These are phyloP conservation scores for Entamoeba invadens DNA, from an alignment of 208 protist species.

Conservation along the genomic window DNA sequence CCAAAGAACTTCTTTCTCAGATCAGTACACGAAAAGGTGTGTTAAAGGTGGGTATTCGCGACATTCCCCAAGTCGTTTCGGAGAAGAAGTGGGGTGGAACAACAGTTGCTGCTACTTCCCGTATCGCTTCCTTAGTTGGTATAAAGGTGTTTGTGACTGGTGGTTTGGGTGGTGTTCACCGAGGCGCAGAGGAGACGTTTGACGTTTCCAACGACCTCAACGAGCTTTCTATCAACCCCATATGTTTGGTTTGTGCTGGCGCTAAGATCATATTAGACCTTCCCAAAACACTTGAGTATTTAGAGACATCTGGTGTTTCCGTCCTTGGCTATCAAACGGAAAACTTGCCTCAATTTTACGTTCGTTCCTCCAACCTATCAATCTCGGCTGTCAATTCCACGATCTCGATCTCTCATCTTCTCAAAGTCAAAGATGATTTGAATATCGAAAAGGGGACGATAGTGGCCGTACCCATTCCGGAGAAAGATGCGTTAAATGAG, in stretches of 20 bases:
- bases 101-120: constrained; percentile 61
- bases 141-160: constrained; percentile 64
- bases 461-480: constrained; percentile 32
- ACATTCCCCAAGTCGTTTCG: constrained; percentile 48
- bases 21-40: constrained; percentile 6
- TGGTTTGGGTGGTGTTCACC: constrained; percentile 65
- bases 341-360: constrained; percentile 39
- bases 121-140: constrained; percentile 41
- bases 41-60: constrained; percentile 51
- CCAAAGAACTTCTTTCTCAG: constrained; percentile 31
- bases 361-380: not conserved
- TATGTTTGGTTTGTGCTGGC: constrained; percentile 62
- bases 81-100: constrained; percentile 48
- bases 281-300: constrained; percentile 34
- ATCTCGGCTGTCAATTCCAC: not conserved
- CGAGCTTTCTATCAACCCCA: constrained; percentile 52
- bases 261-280: constrained; percentile 62
- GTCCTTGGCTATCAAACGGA: constrained; percentile 27
- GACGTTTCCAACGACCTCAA: constrained; percentile 63
- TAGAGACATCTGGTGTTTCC: constrained; percentile 36
- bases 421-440: not conserved
- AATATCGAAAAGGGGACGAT: constrained; percentile 17
- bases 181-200: constrained; percentile 45
- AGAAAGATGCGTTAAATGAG: not conserved
- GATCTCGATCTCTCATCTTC: not conserved